These are phyloP conservation scores for Miscanthus sacchariflorus DNA, from an alignment of 202 grass and related monocot species.

Conservation along the genomic window DNA sequence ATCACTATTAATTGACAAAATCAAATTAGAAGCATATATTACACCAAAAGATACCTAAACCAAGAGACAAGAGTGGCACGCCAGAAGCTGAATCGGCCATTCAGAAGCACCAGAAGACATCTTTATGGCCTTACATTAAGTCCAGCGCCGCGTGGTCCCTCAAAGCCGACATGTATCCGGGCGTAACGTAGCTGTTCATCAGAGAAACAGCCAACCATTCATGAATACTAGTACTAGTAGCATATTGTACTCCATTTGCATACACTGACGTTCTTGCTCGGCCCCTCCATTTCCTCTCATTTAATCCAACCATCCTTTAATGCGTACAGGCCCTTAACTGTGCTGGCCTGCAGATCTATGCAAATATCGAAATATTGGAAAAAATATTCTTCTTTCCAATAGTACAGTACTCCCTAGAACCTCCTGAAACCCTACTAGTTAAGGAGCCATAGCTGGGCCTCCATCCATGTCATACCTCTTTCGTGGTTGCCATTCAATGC, in stretches of 20 bases:
- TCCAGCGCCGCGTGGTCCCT: conserved; percentile 18
- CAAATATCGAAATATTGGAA: conserved; percentile 18
- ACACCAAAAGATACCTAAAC: no score
- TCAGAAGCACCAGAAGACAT: conserved; percentile 43
- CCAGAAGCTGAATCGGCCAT: conserved; percentile 18
- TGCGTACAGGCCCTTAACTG: conserved; percentile 7
- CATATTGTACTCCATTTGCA: neutral
- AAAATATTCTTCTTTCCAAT: conserved; percentile 25
- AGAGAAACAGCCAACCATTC: conserved; percentile 29
- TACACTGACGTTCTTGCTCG: neutral
- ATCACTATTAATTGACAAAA: no score
- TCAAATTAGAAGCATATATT: no score
- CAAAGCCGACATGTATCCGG: conserved; percentile 45
- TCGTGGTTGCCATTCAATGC: conserved; percentile 66
- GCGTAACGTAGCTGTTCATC: conserved; percentile 41
- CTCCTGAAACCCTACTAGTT: conserved; percentile 51
- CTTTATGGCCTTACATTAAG: conserved; percentile 32
- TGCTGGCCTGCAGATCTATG: conserved; percentile 38
- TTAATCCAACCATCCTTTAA: conserved; percentile 37
- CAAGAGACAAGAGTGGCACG: neutral
- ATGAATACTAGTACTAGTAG: neutral
- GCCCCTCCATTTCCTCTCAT: conserved; percentile 53
- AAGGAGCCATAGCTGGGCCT: conserved; percentile 13
- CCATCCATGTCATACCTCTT: conserved; percentile 63
- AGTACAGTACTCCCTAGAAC: conserved; percentile 15